Evolutionary conservation across 83 land plant genomes (phyloP), one percentile per base, ranked within the genome.

Genomic region (Picea abies): DNA sequence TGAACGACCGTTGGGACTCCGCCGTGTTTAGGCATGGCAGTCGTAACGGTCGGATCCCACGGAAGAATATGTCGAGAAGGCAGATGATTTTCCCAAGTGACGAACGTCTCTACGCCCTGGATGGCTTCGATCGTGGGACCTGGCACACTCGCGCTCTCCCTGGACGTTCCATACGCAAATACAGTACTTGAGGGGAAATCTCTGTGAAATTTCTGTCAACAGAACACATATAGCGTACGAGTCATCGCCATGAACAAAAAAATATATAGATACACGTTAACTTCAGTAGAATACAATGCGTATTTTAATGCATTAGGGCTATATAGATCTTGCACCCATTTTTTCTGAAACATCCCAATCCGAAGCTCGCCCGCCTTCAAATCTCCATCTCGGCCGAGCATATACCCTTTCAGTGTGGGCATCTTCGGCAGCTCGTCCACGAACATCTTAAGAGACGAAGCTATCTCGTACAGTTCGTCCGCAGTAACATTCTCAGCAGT

Each of bases 101-200:
- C 83, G 25, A 83, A 60, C 29, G 97, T 88, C 19, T 70, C 68
- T 3, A 93, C 81, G 2, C 94, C 94, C 4, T 82, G 83, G 16
- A 88, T 83, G 73, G 94, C 94, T 75, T 93, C 94, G 73, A 96
- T 93, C 9, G 93, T 94, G 3, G 99, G 99, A 17, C 99, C 99
- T 15, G 99, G 99, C 16, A 93, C 89, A 4, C 87, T 93, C 12
- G 99, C 97, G 0, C 87, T 61, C 69, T 68, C 76, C 71, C 32
- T 67, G 20, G 89, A 83, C 5, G 78, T 71, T 11, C 99, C 97
- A 81, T 83, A 96, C 2, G 99, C 99, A 69, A 90, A 96, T 1
- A 96, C 97, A 0, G 78, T 82, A 0, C 96, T 88, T 3, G 90
- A 39, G 9, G 97, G 99, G 3, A 79, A 84, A n/a, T 83, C 84